A percentile compares a stretch with the other conserved stretches of the same genome.
Conservation (phyloP, 2,329 filamentous ascomycete genomes). For the Eurotiales sp. region DNA sequence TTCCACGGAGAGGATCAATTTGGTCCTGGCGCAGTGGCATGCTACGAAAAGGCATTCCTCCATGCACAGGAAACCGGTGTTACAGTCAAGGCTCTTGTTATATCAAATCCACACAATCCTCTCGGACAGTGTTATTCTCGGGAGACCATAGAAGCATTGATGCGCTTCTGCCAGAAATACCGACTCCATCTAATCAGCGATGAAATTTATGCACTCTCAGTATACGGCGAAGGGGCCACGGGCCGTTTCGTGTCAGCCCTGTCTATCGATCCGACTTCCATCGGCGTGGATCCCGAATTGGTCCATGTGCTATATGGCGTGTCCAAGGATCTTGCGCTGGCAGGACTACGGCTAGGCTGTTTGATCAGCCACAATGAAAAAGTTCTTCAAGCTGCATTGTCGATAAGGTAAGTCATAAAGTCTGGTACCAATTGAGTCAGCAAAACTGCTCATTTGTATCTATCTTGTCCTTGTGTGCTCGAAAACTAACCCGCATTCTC, state of each 20-base stretch:
- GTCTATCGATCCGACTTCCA: background rate
- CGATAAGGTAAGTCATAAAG: no score
- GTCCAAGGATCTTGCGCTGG: background rate
- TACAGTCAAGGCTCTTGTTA: conserved; percentile 37
- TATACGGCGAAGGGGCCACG: background rate
- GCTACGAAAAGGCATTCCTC: background rate
- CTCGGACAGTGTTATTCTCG: background rate
- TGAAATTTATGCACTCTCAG: background rate
- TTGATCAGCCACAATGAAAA: background rate
- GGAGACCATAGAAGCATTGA: background rate
- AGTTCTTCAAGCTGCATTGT: no score
- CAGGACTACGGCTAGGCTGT: background rate
- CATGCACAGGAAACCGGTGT: conserved; percentile 32
- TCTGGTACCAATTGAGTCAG: no score
- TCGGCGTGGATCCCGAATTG: background rate
- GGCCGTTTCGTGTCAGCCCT: background rate
- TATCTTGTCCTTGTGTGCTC: no score
- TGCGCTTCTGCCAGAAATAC: background rate
- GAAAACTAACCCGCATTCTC: no score
- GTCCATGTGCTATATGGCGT: background rate
- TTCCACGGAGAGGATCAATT: conserved; percentile 39
- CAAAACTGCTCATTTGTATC: no score
- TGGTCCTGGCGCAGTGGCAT: conserved; percentile 18
- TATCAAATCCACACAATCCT: background rate
- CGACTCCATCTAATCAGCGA: background rate